Conservation (phyloP, 2,329 filamentous ascomycete genomes). For the Beauveria rudraprayagi region DNA sequence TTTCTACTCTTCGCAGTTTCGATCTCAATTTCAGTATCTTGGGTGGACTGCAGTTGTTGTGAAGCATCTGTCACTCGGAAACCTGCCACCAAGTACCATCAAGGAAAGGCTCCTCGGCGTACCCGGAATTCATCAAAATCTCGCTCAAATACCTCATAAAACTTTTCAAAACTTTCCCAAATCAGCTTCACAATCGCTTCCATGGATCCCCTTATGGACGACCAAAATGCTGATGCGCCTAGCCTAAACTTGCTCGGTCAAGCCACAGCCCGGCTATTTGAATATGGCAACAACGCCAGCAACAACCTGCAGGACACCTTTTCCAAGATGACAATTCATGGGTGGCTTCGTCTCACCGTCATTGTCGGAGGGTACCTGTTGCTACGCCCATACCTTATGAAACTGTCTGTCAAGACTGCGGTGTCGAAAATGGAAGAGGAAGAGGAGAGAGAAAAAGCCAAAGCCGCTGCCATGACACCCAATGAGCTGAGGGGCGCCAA, state of each 20-base stretch:
- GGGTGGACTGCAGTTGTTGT: neutral
- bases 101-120: neutral
- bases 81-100: neutral
- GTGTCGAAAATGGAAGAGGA: slow-evolving; percentile 57
- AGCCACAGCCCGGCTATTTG: slow-evolving; percentile 23
- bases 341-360: slow-evolving; percentile 61
- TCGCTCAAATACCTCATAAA: slow-evolving; percentile 7
- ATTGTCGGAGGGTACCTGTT: slow-evolving; percentile 68
- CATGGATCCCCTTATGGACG: slow-evolving; percentile 19
- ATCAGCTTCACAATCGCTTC: neutral
- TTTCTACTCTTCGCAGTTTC: neutral
- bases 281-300: slow-evolving; percentile 30
- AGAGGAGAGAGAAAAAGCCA: slow-evolving; percentile 43
- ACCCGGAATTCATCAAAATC: neutral
- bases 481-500: slow-evolving; percentile 56
- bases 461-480: slow-evolving; percentile 50
- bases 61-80: neutral
- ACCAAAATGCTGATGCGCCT: slow-evolving; percentile 18
- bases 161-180: slow-evolving; percentile 14
- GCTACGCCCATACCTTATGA: slow-evolving; percentile 65
- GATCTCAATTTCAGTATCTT: neutral
- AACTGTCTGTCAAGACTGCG: slow-evolving; percentile 54
- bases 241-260: slow-evolving; percentile 28
- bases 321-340: slow-evolving; percentile 40
- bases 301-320: slow-evolving; percentile 45